Percentiles rank a stretch among this genome's conserved stretches.
phyloP scores from a whole-genome alignment of 345 rosid species.

The Ricinus communis region DNA sequence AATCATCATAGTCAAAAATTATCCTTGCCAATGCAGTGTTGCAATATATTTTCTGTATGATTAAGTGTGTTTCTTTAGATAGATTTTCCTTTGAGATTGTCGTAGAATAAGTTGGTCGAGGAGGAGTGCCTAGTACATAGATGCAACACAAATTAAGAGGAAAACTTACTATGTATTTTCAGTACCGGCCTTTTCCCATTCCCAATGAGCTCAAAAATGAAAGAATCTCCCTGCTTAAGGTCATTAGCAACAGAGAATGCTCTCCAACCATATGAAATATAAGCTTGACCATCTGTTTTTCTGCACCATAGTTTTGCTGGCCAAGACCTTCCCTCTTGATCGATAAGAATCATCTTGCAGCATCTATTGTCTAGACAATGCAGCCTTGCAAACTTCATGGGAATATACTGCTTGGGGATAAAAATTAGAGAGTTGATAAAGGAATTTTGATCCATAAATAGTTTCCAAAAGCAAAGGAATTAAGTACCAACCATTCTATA shows the following conservation, averaged over 20 bases:
- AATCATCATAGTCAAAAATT: too few relatives aligned
- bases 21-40: too few relatives aligned
- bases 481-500: constrained; percentile 1
- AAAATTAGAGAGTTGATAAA: neutral
- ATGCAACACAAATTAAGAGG: neutral
- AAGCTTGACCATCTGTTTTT: too few relatives aligned
- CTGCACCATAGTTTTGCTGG: constrained; percentile 9
- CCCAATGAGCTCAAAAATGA: constrained; percentile 15
- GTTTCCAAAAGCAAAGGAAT: neutral
- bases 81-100: too few relatives aligned
- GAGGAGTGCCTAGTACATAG: too few relatives aligned
- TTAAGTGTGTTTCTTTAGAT: too few relatives aligned
- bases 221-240: constrained; percentile 11
- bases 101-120: too few relatives aligned
- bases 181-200: constrained; percentile 9
- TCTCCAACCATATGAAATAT: constrained; percentile 11
- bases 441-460: neutral
- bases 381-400: constrained; percentile 3
- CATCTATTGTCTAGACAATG: neutral
- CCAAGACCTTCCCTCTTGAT: constrained; percentile 14
- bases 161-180: constrained; percentile 2
- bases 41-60: too few relatives aligned
- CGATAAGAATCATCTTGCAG: constrained; percentile 8
- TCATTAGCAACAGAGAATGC: constrained; percentile 9
- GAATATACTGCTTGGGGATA: constrained; percentile 12